Percentiles rank a stretch among this genome's conserved stretches.
These are phyloP conservation scores for Fusarium sp. DNA, from an alignment of 2,329 filamentous ascomycete genomes.

Conservation along the genomic window DNA sequence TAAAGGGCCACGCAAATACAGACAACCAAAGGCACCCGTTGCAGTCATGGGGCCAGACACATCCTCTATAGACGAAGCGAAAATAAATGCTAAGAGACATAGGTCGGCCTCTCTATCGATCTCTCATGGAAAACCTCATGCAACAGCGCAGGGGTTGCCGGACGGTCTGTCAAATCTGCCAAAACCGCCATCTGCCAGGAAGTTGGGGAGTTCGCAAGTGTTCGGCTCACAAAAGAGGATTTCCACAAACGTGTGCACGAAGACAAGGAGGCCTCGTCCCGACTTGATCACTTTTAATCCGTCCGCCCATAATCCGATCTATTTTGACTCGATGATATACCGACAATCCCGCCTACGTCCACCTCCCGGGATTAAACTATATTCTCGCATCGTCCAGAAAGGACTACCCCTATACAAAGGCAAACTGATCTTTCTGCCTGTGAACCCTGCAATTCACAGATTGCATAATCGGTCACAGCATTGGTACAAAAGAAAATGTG, in stretches of 20 bases:
- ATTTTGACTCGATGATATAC: slow-evolving; percentile 56
- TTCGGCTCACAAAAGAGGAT: not conserved
- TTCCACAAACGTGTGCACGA: not conserved
- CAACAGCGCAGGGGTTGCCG: not conserved
- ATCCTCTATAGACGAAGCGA: not conserved
- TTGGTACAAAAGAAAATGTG: slow-evolving; percentile 61
- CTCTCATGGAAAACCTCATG: not conserved
- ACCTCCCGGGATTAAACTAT: slow-evolving; percentile 38
- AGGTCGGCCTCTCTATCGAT: not conserved
- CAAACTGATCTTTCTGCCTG: slow-evolving; percentile 55
- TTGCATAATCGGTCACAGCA: slow-evolving; percentile 55
- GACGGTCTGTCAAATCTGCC: not conserved
- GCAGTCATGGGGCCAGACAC: slow-evolving; percentile 2
- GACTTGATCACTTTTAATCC: slow-evolving; percentile 37
- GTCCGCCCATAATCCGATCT: slow-evolving; percentile 38
- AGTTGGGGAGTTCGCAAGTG: not conserved
- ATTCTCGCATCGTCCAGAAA: slow-evolving; percentile 5
- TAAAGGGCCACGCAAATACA: not conserved
- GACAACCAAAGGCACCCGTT: not conserved
- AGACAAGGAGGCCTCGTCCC: not conserved
- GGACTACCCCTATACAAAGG: slow-evolving; percentile 30
- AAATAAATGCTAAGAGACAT: slow-evolving; percentile 1
- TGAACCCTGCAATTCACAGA: slow-evolving; percentile 64
- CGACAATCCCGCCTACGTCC: slow-evolving; percentile 46
- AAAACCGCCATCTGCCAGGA: not conserved